These are phyloP conservation scores for Artemisia tridentata DNA, from an alignment of 129 eudicot genomes.

Conservation along the genomic window DNA sequence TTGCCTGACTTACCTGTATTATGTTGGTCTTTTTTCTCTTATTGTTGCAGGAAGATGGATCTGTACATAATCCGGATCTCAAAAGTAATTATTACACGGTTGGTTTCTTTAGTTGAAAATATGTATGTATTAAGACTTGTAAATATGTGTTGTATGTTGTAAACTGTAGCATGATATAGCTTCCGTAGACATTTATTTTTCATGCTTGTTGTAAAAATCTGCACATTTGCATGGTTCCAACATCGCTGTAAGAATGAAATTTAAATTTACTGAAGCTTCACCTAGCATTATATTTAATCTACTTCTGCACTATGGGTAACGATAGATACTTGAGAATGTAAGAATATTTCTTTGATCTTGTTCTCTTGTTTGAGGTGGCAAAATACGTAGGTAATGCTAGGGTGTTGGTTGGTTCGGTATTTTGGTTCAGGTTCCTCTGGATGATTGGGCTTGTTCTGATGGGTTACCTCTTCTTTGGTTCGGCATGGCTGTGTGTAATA, in stretches of 20 bases:
- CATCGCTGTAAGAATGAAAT: slow-evolving; percentile 9
- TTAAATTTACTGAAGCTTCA: background rate
- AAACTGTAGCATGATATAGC: slow-evolving; percentile 13
- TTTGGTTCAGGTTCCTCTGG: too few species aligned
- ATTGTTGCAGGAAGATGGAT: slow-evolving; percentile 22
- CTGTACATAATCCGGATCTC: slow-evolving; percentile 30
- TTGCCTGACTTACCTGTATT: background rate
- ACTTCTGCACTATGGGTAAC: background rate
- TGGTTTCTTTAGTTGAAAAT: slow-evolving; percentile 20
- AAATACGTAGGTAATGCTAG: too few species aligned
- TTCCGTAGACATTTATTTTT: background rate
- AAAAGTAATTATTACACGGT: slow-evolving; percentile 16
- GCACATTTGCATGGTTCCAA: slow-evolving; percentile 26
- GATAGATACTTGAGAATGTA: background rate
- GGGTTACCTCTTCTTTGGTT: too few species aligned
- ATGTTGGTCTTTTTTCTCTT: background rate
- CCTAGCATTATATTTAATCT: background rate
- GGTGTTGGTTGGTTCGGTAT: too few species aligned
- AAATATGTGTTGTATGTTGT: slow-evolving; percentile 36
- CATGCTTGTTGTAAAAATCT: slow-evolving; percentile 14
- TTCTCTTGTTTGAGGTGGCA: too few species aligned
- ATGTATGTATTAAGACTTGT: slow-evolving; percentile 22
- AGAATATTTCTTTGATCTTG: too few species aligned
- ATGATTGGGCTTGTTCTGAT: too few species aligned
- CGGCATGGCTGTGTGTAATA: too few species aligned